Base-by-base conservation (phyloP, 148 eudicot species). In the Vaccinium darrowii region DNA sequence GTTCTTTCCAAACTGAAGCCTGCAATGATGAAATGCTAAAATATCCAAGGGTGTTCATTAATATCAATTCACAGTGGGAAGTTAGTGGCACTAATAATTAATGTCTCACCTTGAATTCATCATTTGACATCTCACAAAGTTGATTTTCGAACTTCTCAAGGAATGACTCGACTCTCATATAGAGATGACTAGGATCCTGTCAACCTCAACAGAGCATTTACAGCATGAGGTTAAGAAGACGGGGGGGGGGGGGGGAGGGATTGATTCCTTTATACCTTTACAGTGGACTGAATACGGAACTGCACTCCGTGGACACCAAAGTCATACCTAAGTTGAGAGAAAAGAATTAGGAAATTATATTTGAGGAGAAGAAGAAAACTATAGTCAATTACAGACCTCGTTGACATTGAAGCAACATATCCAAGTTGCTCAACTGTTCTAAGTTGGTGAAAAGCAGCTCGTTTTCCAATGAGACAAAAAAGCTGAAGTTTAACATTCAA, bases 141-240 rank as follows among this genome's bases (percentile, higher is more conserved):
- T 90, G 91, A 76, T 84, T 81, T 76, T 94, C 98, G 84, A 93
- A 95, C 90, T 87, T 89, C 84, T 89, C 87, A 57, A 96, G 95
- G 88, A 96, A 96, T 54, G 94, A 92, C 84, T 94, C 92, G n/a
- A 94, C 96, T 88, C 99, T 91, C 84, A 86, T 86, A 84, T 95
- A 95, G 83, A 96, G 91, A 84, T 95, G 88, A 71, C 87, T 84
- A 76, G 99, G 99, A 65, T 91, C 98, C 99, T 96, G 90, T 85
- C 80, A 52, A 80, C 50, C 57, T 82, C 78, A 85, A 63, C 52
- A 84, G 81, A 60, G 75, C 27, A 50, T 3, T 74, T 74, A 65
- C 36, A 65, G 72, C 25, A 23, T 25, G 14, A 65, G 72, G 72
- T 65, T 14, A 23, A 65, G 33, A 14, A 95, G 86, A n/a, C n/a